phyloP scores from a whole-genome alignment of 306 rosid species.

The Acacia melanoxylon region DNA sequence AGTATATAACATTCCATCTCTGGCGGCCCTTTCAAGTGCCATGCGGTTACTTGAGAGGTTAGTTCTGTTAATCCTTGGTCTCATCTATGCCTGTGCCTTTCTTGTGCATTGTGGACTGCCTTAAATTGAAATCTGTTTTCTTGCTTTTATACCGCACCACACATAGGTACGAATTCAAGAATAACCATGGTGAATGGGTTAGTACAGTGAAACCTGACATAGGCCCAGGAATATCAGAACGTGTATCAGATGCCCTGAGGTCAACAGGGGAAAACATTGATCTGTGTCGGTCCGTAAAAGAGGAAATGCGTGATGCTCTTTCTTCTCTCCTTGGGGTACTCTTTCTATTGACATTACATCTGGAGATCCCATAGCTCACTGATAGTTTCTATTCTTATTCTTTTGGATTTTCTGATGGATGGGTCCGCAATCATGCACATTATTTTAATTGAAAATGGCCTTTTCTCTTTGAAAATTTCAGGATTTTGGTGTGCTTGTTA shows the following conservation, averaged over 20 bases:
- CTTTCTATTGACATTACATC: conserved; percentile 4
- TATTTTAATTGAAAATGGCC: background rate
- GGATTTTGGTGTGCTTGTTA: conserved; percentile 78
- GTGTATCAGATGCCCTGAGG: conserved; percentile 58
- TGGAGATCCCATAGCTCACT: no score
- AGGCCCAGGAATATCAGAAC: conserved; percentile 84
- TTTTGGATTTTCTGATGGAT: background rate
- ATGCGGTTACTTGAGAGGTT: conserved; percentile 74
- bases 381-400: no score
- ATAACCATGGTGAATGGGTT: conserved; percentile 82
- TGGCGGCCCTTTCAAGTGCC: conserved; percentile 79
- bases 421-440: conserved; percentile 1
- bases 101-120: conserved; percentile 13
- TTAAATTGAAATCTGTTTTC: conserved; percentile 6
- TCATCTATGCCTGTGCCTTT: background rate
- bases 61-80: conserved; percentile 17
- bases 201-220: conserved; percentile 61
- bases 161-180: conserved; percentile 78
- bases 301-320: conserved; percentile 66
- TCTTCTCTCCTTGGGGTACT: conserved; percentile 81
- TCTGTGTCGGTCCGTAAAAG: conserved; percentile 48
- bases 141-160: conserved; percentile 14
- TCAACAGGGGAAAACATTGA: conserved; percentile 55
- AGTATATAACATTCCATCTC: conserved; percentile 64
- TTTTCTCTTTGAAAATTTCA: conserved; percentile 30